Evolutionary conservation across 2,329 filamentous ascomycete genomes (phyloP).

Genomic region (Aspergillus piperis): DNA sequence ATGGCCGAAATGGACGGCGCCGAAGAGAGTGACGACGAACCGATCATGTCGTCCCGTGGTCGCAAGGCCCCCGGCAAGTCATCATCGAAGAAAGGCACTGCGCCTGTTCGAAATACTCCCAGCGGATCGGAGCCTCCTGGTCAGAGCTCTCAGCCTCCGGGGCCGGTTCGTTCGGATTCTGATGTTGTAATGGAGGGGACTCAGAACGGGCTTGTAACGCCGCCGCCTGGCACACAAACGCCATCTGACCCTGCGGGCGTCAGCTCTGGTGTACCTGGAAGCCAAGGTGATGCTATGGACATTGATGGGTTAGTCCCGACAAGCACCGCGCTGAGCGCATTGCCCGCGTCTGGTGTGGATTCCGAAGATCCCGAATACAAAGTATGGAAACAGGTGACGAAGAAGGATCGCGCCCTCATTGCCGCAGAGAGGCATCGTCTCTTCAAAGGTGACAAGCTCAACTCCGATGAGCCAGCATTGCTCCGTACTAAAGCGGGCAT

Average conservation of each 20-base stretch:
- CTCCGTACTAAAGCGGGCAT: slow-evolving; percentile 84
- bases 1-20: slow-evolving; percentile 77
- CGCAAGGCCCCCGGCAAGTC: slow-evolving; percentile 81
- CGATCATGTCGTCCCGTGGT: slow-evolving; percentile 95
- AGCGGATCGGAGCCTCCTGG: slow-evolving; percentile 76
- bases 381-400: slow-evolving; percentile 98
- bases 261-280: slow-evolving; percentile 59
- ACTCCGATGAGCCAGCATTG: slow-evolving; percentile 83
- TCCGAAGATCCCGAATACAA: slow-evolving; percentile 91
- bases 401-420: slow-evolving; percentile 85
- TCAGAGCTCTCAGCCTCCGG: slow-evolving; percentile 50
- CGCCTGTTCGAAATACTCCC: slow-evolving; percentile 69
- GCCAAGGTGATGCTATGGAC: slow-evolving; percentile 83
- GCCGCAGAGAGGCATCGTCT: slow-evolving; percentile 84
- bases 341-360: slow-evolving; percentile 72
- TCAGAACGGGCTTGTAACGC: slow-evolving; percentile 81
- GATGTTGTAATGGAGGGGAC: slow-evolving; percentile 73
- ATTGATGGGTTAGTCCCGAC: slow-evolving; percentile 72
- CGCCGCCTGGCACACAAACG: slow-evolving; percentile 74
- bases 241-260: slow-evolving; percentile 71
- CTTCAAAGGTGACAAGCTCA: slow-evolving; percentile 81
- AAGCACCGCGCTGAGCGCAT: slow-evolving; percentile 66
- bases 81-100: slow-evolving; percentile 65
- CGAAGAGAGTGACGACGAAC: slow-evolving; percentile 94
- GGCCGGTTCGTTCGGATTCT: slow-evolving; percentile 65